A percentile compares a stretch with the other conserved stretches of the same genome.
phyloP scores from a whole-genome alignment of 306 rosid genomes.

The Quillaja saponaria region DNA sequence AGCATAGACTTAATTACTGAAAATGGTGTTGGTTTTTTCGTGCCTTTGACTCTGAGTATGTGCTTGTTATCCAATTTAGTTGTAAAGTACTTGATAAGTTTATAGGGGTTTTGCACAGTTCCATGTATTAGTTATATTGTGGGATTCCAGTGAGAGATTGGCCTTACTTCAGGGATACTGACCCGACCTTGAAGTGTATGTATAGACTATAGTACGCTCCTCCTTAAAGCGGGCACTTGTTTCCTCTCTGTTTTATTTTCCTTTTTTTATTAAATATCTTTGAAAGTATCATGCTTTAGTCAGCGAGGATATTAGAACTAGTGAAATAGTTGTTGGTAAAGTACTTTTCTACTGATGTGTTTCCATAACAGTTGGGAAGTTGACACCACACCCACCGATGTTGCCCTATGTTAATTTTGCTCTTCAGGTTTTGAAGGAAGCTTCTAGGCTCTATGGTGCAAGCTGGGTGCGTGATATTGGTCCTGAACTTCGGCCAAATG shows the following conservation, averaged over 20 bases:
- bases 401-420: slow-evolving; percentile 2
- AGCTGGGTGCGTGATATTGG: slow-evolving; percentile 95
- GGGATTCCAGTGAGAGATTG: background rate
- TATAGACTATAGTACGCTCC: too few species aligned
- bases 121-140: background rate
- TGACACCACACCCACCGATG: background rate
- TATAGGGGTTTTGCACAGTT: too few species aligned
- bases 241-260: background rate
- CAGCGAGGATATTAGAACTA: background rate
- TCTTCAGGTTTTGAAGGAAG: slow-evolving; percentile 73
- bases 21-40: too few species aligned
- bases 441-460: slow-evolving; percentile 78
- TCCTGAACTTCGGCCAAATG: slow-evolving; percentile 87
- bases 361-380: background rate
- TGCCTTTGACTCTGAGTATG: too few species aligned
- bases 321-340: background rate
- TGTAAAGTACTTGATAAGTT: too few species aligned
- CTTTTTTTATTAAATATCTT: too few species aligned
- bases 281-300: background rate
- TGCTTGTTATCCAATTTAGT: too few species aligned
- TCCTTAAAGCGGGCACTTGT: background rate
- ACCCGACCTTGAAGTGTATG: background rate
- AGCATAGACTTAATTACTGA: too few species aligned
- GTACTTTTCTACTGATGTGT: background rate
- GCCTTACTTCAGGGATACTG: background rate